Evolutionary conservation across 192 early-diverging fungal genomes (phyloP).

Genomic region (Podila minutissima): DNA sequence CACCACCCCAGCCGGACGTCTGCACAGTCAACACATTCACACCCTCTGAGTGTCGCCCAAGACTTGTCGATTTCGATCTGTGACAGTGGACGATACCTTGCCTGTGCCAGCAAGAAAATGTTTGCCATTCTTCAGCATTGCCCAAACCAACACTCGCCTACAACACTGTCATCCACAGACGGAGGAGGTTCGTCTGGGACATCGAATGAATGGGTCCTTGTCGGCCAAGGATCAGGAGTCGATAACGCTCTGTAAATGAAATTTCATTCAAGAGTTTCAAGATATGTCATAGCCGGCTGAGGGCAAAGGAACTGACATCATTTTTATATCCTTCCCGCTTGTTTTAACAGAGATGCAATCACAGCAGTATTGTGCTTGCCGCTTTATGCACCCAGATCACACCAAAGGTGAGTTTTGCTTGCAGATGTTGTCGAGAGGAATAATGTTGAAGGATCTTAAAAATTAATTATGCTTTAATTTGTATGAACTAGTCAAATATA

Average conservation of each 20-base stretch:
- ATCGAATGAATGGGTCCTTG: conserved; percentile 27
- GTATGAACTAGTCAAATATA: conserved; percentile 53
- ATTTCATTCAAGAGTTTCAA: background rate
- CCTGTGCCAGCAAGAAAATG: conserved; percentile 44
- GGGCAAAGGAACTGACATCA: background rate
- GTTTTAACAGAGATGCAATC: conserved; percentile 52
- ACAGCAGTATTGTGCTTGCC: conserved; percentile 62
- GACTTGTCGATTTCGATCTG: conserved; percentile 35
- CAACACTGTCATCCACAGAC: background rate
- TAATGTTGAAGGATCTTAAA: background rate
- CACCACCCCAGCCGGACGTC: background rate
- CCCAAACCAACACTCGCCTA: background rate
- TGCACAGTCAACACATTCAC: background rate
- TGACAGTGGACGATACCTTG: conserved; percentile 44
- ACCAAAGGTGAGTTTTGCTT: conserved; percentile 44
- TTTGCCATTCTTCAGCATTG: conserved; percentile 35
- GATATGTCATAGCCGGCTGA: too few species aligned
- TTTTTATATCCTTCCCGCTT: background rate
- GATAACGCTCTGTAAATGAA: conserved; percentile 45
- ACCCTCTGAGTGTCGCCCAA: conserved; percentile 41
- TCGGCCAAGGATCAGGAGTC: conserved; percentile 61
- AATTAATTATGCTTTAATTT: background rate
- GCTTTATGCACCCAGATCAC: conserved; percentile 58
- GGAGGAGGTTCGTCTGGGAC: background rate
- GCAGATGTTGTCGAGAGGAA: background rate